These are phyloP conservation scores for Clonostachys rosea DNA, from an alignment of 2,329 filamentous ascomycete genomes.

Conservation along the genomic window DNA sequence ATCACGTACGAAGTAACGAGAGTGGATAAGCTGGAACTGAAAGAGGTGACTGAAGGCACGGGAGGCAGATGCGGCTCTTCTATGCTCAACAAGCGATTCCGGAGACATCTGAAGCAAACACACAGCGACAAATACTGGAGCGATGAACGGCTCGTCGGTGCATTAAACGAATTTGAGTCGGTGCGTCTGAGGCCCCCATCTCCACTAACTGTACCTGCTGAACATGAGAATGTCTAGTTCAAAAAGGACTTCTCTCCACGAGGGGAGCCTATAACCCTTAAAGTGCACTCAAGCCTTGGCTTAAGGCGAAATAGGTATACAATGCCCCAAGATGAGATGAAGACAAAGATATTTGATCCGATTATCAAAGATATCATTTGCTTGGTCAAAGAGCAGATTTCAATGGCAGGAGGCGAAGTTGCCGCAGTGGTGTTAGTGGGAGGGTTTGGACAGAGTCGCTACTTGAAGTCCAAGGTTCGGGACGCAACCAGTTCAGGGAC, in stretches of 20 bases:
- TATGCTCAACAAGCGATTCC: conserved; percentile 42
- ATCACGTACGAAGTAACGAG: conserved; percentile 45
- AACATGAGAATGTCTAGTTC: conserved; percentile 19
- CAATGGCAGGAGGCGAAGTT: conserved; percentile 24
- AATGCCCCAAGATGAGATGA: conserved; percentile 56
- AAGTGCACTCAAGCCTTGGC: conserved; percentile 23
- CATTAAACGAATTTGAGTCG: conserved; percentile 36
- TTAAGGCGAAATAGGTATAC: conserved; percentile 20
- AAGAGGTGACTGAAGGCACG: conserved; percentile 41
- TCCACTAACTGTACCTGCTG: conserved; percentile 25
- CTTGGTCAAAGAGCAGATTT: conserved; percentile 33
- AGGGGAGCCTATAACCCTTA: conserved; percentile 27
- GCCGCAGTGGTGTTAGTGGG: conserved; percentile 40
- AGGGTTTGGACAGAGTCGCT: conserved; percentile 40
- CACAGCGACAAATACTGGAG: conserved; percentile 36
- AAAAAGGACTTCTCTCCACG: conserved; percentile 30
- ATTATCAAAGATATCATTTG: conserved; percentile 36
- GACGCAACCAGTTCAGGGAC: conserved; percentile 24
- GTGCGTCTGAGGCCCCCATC: conserved; percentile 16
- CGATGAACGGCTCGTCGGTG: conserved; percentile 30
- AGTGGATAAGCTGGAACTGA: conserved; percentile 35
- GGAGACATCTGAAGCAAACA: conserved; percentile 33
- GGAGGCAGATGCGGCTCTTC: conserved; percentile 45
- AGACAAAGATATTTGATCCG: conserved; percentile 42
- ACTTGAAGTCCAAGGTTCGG: conserved; percentile 34